phyloP scores from a whole-genome alignment of 1,284 basidiomycete genomes.

The Cystobasidium sp. region DNA sequence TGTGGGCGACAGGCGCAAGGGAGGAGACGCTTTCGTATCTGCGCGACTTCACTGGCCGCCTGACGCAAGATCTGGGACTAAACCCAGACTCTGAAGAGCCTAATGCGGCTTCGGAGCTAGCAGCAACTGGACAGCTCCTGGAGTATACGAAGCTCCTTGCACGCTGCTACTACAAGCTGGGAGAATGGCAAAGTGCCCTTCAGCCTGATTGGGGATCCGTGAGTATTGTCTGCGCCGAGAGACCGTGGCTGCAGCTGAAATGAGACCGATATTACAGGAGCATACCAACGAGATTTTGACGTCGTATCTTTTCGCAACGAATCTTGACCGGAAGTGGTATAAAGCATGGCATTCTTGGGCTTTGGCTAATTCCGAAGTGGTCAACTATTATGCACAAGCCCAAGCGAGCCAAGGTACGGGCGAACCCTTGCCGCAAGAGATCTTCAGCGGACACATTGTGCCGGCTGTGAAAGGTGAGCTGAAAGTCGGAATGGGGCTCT shows the following conservation, averaged over 20 bases:
- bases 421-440: conserved; percentile 68
- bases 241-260: conserved; percentile 28
- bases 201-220: conserved; percentile 79
- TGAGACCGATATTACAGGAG: conserved; percentile 60
- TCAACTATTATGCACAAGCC: conserved; percentile 63
- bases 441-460: conserved; percentile 77
- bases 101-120: conserved; percentile 58
- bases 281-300: conserved; percentile 80
- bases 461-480: conserved; percentile 85
- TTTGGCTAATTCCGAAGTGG: conserved; percentile 92
- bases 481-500: not conserved
- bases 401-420: conserved; percentile 70
- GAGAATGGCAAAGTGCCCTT: conserved; percentile 88
- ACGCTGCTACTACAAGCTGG: conserved; percentile 94
- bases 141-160: conserved; percentile 89
- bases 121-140: conserved; percentile 67
- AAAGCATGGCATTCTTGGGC: conserved; percentile 99
- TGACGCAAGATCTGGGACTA: conserved; percentile 75
- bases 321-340: conserved; percentile 93
- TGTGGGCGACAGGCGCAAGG: conserved; percentile 85
- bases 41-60: conserved; percentile 77
- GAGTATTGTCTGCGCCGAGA: conserved; percentile 53
- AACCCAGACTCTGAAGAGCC: conserved; percentile 60
- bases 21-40: conserved; percentile 84
- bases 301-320: conserved; percentile 85